Base-by-base conservation (phyloP, 495 filamentous ascomycete species). In the Aspergillus baeticus region DNA sequence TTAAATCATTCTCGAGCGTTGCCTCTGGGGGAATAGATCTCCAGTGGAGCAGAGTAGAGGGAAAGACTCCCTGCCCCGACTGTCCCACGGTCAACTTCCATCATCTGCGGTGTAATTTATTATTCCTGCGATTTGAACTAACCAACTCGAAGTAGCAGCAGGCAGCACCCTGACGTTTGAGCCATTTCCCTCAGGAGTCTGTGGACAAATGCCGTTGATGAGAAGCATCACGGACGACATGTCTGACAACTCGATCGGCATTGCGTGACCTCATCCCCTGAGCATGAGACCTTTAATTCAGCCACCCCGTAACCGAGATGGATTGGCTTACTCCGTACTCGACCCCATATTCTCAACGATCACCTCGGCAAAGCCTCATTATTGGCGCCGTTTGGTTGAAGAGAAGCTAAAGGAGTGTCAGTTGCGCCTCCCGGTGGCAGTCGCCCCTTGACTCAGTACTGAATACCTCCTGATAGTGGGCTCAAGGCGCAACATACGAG, bases 171-270 rank as follows among this genome's bases (percentile, higher is more conserved):
- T 29, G 26, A 8, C 8, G 26, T 29, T 29, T 29, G 26, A 8
- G 26, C 26, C 4, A 29, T 29, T 29, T 29, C 26, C 26, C 8
- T n/a, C n/a, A n/a, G n/a, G n/a, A n/a, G n/a, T n/a, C 8, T 29
- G 26, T 29, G 8, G 26, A 29, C 26, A 29, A 29, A 29, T 29
- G 26, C 26, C 26, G 26, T 4, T 29, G 26, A 29, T 3, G 4
- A 29, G 8, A 29, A 8, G 26, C 26, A 29, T 29, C 26, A 29
- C 26, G 49, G 51, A 55, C 21, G 21, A 43, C 53, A 38, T 48
- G 46, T 55, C 51, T 54, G 43, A 63, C 62, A 67, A 62, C 69
- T 70, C 62, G 67, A 73, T 73, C 69, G 66, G 70, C 71, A 72
- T 63, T 71, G 67, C 69, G 71, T 70, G 61, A 63, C 62, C 59